phyloP scores from a whole-genome alignment of 2,329 filamentous ascomycete genomes.

The Rhynchosporium agropyri region DNA sequence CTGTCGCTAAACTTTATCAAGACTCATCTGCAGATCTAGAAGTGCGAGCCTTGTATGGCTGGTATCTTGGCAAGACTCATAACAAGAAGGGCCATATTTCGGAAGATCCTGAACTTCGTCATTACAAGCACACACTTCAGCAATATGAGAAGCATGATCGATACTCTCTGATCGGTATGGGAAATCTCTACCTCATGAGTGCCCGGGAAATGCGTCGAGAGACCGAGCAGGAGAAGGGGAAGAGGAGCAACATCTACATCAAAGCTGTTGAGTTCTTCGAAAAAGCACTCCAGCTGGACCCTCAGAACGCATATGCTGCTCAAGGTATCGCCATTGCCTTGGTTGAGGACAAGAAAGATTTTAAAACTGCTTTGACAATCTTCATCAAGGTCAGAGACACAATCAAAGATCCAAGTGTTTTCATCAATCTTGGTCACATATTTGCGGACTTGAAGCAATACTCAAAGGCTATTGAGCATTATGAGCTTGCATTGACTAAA shows the following conservation, averaged over 20 bases:
- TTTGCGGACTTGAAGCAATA: slow-evolving; percentile 90
- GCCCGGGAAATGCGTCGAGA: slow-evolving; percentile 94
- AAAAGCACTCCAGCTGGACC: slow-evolving; percentile 92
- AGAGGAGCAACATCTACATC: slow-evolving; percentile 81
- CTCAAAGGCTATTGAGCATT: slow-evolving; percentile 89
- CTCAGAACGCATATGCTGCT: slow-evolving; percentile 92
- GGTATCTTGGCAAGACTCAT: slow-evolving; percentile 84
- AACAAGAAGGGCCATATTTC: slow-evolving; percentile 82
- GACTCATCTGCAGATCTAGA: slow-evolving; percentile 84
- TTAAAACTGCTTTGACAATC: slow-evolving; percentile 78
- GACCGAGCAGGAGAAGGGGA: slow-evolving; percentile 87
- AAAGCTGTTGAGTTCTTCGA: slow-evolving; percentile 98
- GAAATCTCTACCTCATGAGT: slow-evolving; percentile 80
- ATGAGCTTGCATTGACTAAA: slow-evolving; percentile 74
- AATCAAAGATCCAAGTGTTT: slow-evolving; percentile 83
- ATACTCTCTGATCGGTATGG: slow-evolving; percentile 97
- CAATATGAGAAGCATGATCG: slow-evolving; percentile 96
- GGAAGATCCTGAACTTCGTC: slow-evolving; percentile 88
- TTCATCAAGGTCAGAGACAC: slow-evolving; percentile 91
- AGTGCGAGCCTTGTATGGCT: slow-evolving; percentile 89
- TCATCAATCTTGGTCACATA: slow-evolving; percentile 90
- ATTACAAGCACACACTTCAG: slow-evolving; percentile 95
- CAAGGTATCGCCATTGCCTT: slow-evolving; percentile 95
- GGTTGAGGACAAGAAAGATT: slow-evolving; percentile 92
- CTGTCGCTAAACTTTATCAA: slow-evolving; percentile 82